Evolutionary conservation across 352 stramenopile genomes (phyloP).

Genomic region (Pythium biforme): DNA sequence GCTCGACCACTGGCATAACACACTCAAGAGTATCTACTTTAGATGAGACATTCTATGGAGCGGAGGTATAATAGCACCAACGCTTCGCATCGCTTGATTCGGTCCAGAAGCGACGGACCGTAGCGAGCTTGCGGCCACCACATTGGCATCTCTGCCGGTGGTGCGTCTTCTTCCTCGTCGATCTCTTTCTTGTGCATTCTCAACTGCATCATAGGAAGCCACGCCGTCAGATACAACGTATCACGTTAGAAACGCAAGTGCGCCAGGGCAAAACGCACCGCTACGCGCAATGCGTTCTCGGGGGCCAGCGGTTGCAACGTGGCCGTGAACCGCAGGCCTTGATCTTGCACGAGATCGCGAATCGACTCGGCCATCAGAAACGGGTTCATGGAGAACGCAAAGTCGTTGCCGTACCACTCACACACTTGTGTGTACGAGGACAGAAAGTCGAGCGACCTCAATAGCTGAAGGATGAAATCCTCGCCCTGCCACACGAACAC

Average conservation of each 20-base stretch:
- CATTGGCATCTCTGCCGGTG: conserved; percentile 27
- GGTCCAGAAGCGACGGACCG: conserved; percentile 26
- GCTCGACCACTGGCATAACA: conserved; percentile 2
- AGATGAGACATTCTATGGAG: not conserved
- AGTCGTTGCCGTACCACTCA: conserved; percentile 79
- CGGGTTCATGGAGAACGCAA: conserved; percentile 60
- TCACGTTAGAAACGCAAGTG: too few species aligned
- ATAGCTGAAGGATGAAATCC: conserved; percentile 44
- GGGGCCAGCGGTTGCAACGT: not conserved
- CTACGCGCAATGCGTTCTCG: conserved; percentile 30
- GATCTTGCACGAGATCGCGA: conserved; percentile 42
- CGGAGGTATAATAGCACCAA: conserved; percentile 17
- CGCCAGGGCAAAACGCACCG: conserved; percentile 39
- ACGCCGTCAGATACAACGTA: too few species aligned
- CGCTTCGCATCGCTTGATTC: conserved; percentile 42
- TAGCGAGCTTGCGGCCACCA: conserved; percentile 66
- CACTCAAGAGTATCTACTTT: not conserved
- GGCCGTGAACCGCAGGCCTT: conserved; percentile 25
- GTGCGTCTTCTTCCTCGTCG: not conserved
- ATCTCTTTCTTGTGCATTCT: conserved; percentile 33
- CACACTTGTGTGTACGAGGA: conserved; percentile 30
- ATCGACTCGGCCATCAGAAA: conserved; percentile 59
- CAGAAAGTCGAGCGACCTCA: conserved; percentile 55
- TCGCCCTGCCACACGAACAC: conserved; percentile 59
- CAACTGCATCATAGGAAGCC: too few species aligned